Conservation (phyloP, 768 basidiomycete species). For the Lepiota subincarnata region DNA sequence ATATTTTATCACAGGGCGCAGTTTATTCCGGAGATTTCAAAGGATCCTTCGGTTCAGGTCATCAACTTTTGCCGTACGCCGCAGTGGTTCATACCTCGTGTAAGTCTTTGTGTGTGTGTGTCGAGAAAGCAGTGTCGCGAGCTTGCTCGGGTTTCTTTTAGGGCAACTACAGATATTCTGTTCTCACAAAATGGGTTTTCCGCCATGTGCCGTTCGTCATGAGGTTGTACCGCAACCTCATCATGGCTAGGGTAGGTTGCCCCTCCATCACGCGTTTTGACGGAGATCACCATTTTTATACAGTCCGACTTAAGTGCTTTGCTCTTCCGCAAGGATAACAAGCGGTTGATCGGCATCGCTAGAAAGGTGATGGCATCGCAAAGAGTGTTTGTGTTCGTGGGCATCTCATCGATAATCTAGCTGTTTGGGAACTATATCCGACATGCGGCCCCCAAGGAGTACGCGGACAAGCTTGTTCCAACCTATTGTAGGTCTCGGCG, state of each 20-base stretch:
- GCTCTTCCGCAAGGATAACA: conserved; percentile 39
- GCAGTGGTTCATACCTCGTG: conserved; percentile 53
- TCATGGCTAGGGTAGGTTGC: conserved; percentile 47
- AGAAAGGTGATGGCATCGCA: conserved; percentile 24
- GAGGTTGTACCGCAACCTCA: conserved; percentile 41
- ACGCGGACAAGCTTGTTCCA: conserved; percentile 45
- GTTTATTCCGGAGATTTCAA: conserved; percentile 50
- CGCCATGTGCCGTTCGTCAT: conserved; percentile 47
- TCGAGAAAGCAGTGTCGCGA: neutral
- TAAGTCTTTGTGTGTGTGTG: conserved; percentile 23
- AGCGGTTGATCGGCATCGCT: conserved; percentile 23
- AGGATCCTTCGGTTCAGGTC: conserved; percentile 44
- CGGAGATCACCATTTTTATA: neutral
- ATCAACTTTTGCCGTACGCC: conserved; percentile 59
- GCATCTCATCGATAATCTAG: conserved; percentile 18
- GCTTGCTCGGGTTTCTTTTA: conserved; percentile 15
- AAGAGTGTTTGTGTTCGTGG: neutral
- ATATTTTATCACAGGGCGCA: conserved; percentile 46
- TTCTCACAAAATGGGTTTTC: conserved; percentile 49
- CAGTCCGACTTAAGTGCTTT: conserved; percentile 36
- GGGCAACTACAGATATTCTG: conserved; percentile 38
- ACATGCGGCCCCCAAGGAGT: conserved; percentile 43
- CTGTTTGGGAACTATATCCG: conserved; percentile 41
- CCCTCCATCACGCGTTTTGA: neutral
- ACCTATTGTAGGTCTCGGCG: conserved; percentile 39